Evolutionary conservation across 257 asterid species (phyloP), one percentile per base, ranked within the genome.

Genomic region (Nicotiana undulata): DNA sequence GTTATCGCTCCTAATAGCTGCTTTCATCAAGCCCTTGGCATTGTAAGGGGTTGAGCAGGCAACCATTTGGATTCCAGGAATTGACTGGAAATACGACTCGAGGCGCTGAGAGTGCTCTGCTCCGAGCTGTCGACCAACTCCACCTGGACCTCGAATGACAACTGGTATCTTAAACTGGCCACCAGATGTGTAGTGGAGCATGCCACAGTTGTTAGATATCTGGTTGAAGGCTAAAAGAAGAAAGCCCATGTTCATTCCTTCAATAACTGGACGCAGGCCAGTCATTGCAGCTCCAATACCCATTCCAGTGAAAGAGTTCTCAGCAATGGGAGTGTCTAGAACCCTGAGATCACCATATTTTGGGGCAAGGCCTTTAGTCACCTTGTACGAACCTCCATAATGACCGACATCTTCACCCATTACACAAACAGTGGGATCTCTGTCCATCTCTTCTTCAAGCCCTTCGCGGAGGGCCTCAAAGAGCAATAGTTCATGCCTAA

Each of bases 181-280:
- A 51, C 96, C 98, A 56, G 96, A 93, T 53, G 98, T 92, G 86
- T 93, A 93, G 86, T 93, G 97, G 52, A 93, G 94, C 98, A 92
- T 93, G 67, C 98, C 97, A 31, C 98, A 93, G 83, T 93, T 93
- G 89, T 92, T 89, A 22, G 98, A 92, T 80, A 93, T 93, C 68
- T 92, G 97, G 84, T 93, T 93, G 82, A 92, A 93, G 64, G 97
- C 98, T 24, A 93, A 86, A 58, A 93, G 96, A 75, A 93, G 96
- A 82, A 91, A 93, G 74, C 98, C 97, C 98, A 93, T 93, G 91
- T 93, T 93, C 98, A 93, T 93, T 53, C 97, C 98, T 86, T 93
- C 98, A 6, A 93, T 86, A 46, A 93, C 76, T 12, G 97, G 96
- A 29, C 98, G 89, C 17, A 92, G 87, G 44, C 97, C 98, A 0